Conservation (phyloP, 257 asterid species). For the Verbascum thapsus region DNA sequence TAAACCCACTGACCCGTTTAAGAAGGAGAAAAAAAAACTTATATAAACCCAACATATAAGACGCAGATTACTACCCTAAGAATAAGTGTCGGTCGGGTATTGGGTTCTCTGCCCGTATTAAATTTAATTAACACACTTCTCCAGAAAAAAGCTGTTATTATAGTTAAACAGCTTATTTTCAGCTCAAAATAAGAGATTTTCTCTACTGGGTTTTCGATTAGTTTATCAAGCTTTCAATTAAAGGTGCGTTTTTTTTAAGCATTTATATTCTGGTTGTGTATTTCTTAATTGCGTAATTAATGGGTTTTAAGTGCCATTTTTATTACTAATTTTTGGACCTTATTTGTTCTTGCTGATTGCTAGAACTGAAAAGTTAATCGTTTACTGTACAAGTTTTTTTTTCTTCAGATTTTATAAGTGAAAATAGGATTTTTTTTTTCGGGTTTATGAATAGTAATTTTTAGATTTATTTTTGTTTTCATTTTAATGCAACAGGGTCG, state of each 20-base stretch:
- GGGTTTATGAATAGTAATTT: no score
- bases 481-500: no score
- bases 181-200: slow-evolving; percentile 9
- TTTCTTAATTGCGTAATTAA: not conserved
- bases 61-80: slow-evolving; percentile 18
- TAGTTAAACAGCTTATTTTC: slow-evolving; percentile 24
- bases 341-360: no score
- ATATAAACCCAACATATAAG: slow-evolving; percentile 12
- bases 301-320: not conserved
- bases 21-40: slow-evolving; percentile 8
- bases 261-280: not conserved
- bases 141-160: slow-evolving; percentile 33
- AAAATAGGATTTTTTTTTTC: not conserved
- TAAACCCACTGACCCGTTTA: slow-evolving; percentile 1
- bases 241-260: slow-evolving; percentile 30
- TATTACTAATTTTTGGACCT: not conserved
- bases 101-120: slow-evolving; percentile 23
- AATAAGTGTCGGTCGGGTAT: slow-evolving; percentile 45
- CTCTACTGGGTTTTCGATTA: slow-evolving; percentile 20
- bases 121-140: not conserved
- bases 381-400: no score
- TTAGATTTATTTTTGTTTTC: no score
- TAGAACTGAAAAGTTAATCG: no score
- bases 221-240: not conserved
- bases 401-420: no score